phyloP scores from a whole-genome alignment of 2,329 filamentous ascomycete genomes.

The Exophiala calicioides region DNA sequence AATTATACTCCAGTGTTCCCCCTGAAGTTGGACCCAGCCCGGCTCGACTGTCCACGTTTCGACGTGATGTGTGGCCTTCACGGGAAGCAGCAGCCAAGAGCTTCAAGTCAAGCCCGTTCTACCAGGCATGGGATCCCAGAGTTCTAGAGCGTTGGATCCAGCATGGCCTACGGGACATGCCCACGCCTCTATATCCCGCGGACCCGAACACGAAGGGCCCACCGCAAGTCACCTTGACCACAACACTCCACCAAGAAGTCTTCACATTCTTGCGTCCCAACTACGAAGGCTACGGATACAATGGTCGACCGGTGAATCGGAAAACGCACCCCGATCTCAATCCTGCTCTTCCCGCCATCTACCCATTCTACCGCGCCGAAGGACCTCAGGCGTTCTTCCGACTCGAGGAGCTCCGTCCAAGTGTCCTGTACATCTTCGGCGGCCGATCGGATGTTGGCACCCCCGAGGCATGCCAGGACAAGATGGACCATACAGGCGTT shows the following conservation, averaged over 20 bases:
- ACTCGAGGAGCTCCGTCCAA: slow-evolving; percentile 47
- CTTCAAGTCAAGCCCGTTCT: slow-evolving; percentile 73
- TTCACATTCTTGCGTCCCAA: slow-evolving; percentile 52
- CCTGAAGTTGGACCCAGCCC: slow-evolving; percentile 35
- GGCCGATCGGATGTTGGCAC: slow-evolving; percentile 45
- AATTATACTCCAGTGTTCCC: slow-evolving; percentile 45
- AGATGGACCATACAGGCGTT: slow-evolving; percentile 43
- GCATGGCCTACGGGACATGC: slow-evolving; percentile 73
- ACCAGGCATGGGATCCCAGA: slow-evolving; percentile 76
- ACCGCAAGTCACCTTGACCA: slow-evolving; percentile 68
- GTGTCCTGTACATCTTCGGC: slow-evolving; percentile 48
- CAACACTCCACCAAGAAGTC: slow-evolving; percentile 85
- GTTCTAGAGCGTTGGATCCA: slow-evolving; percentile 73
- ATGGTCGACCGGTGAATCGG: slow-evolving; percentile 42
- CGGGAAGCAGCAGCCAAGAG: slow-evolving; percentile 65
- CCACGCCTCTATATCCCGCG: slow-evolving; percentile 55
- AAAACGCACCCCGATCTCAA: slow-evolving; percentile 50
- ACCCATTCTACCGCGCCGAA: slow-evolving; percentile 50
- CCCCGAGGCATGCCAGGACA: slow-evolving; percentile 42
- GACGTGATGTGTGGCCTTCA: slow-evolving; percentile 82
- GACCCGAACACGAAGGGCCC: slow-evolving; percentile 53
- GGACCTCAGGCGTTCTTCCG: slow-evolving; percentile 40
- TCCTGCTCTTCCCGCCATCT: slow-evolving; percentile 33
- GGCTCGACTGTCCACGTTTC: slow-evolving; percentile 70
- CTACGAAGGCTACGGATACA: slow-evolving; percentile 63